Base-by-base conservation (phyloP, 257 asterid genomes). In the Anisodus acutangulus region DNA sequence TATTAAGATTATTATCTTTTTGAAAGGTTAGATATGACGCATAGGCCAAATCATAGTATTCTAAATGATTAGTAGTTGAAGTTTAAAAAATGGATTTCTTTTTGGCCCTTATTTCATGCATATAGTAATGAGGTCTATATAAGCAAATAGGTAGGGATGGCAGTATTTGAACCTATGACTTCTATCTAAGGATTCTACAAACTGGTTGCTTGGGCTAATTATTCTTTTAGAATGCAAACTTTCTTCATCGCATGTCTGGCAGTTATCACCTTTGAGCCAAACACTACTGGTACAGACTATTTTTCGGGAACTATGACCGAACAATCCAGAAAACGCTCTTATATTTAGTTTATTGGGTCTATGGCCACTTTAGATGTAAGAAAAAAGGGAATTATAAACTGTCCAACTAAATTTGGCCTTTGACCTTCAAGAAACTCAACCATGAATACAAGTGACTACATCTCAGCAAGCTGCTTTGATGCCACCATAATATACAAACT, bases 401-500 rank as follows among this genome's bases (percentile, higher is more conserved):
- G 47, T 31, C 66, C 66, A 31, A 53, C 58, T 16, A 84, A 67
- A 66, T 82, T 60, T 74, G 53, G 80, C 66, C 64, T 53, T 9
- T 68, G 19, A 84, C 82, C 35, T 55, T 64, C 74, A 82, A 67
- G 68, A 62, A 82, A 85, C 88, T 78, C 86, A 81, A 57, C 60
- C 63, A 62, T 31, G 35, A 31, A 78, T 51, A 81, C 79, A 80
- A 51, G 68, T 66, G 82, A 69, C 58, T 58, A 84, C 66, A 92
- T 88, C 97, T 90, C 94, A 92, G 98, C 97, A 89, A 92, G 98
- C 82, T 91, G 95, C 98, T 94, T 94, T 60, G 91, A 78, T 53
- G 82, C 88, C 93, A 86, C 79, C 83, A 70, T 90, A 67, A 88
- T 88, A 85, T 88, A 90, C 91, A 91, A 82, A 80, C 81, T 78